Evolutionary conservation across 2,329 filamentous ascomycete species (phyloP).

Genomic region (Berkeleyomyces rouxiae): DNA sequence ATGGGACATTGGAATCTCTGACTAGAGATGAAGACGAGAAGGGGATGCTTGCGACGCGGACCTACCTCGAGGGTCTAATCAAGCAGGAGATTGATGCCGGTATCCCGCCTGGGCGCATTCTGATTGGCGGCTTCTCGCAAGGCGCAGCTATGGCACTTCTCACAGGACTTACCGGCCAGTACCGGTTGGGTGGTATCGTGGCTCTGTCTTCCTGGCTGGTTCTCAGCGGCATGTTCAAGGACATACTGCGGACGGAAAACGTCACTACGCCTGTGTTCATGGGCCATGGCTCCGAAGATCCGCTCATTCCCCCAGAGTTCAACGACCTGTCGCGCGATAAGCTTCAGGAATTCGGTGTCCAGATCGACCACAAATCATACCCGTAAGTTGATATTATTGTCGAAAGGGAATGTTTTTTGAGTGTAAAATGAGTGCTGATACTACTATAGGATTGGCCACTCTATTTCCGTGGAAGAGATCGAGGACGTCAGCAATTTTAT

Average conservation of each 20-base stretch:
- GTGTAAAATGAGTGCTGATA: background rate
- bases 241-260: slow-evolving; percentile 25
- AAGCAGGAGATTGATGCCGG: slow-evolving; percentile 64
- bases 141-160: slow-evolving; percentile 79
- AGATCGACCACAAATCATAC: slow-evolving; percentile 63
- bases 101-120: slow-evolving; percentile 66
- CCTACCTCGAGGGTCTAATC: slow-evolving; percentile 66
- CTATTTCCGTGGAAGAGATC: slow-evolving; percentile 61
- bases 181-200: slow-evolving; percentile 75
- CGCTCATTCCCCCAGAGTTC: slow-evolving; percentile 51
- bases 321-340: slow-evolving; percentile 50
- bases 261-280: slow-evolving; percentile 72
- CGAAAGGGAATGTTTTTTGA: background rate
- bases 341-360: slow-evolving; percentile 52
- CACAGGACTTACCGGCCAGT: slow-evolving; percentile 54
- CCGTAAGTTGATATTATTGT: slow-evolving; percentile 31
- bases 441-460: slow-evolving; percentile 49
- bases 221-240: slow-evolving; percentile 34
- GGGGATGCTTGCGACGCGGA: slow-evolving; percentile 56
- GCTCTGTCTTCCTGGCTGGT: slow-evolving; percentile 71
- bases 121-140: slow-evolving; percentile 74
- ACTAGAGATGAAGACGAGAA: slow-evolving; percentile 42
- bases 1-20: slow-evolving; percentile 20
- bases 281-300: slow-evolving; percentile 70
- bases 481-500: slow-evolving; percentile 57